A percentile compares a stretch with the other conserved stretches of the same genome.
Evolutionary conservation across 139 green algal species (phyloP).

Genomic region (Desmodesmus armatus): DNA sequence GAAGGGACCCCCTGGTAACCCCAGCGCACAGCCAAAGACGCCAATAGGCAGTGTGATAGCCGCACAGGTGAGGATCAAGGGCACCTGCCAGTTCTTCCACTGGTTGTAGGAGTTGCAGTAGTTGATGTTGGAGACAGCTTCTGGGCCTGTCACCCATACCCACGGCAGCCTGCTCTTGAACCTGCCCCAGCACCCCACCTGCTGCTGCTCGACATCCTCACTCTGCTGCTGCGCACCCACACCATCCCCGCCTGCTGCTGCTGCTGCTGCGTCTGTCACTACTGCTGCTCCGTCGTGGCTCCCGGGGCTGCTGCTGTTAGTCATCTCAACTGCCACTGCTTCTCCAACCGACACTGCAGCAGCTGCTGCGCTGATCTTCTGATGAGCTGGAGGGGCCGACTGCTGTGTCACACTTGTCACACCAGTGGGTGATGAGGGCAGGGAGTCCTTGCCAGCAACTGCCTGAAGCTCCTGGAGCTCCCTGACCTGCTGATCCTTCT

Average conservation of each 20-base stretch:
- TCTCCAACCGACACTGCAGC: no score
- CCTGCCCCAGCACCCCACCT: not conserved
- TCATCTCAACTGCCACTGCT: no score
- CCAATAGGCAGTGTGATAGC: not conserved
- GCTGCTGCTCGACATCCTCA: not conserved
- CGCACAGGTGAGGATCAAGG: not conserved
- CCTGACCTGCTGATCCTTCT: no score
- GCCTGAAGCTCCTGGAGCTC: no score
- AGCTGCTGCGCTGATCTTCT: no score
- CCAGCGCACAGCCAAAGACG: constrained; percentile 11
- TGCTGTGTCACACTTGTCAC: no score
- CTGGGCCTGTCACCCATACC: not conserved
- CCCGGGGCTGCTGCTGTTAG: not conserved
- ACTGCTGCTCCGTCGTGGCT: not conserved
- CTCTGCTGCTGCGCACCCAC: not conserved
- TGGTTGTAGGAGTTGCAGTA: constrained; percentile 31
- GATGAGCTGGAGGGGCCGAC: no score
- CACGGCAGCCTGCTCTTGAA: constrained; percentile 3
- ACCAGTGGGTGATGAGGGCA: no score
- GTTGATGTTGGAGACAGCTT: constrained; percentile 6
- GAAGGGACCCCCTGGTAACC: constrained; percentile 20
- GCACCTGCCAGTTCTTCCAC: not conserved
- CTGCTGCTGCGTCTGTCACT: not conserved
- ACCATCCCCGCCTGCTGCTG: not conserved
- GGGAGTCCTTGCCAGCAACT: no score